Conservation (phyloP, 2,329 filamentous ascomycete species). For the Diaporthe vexans region DNA sequence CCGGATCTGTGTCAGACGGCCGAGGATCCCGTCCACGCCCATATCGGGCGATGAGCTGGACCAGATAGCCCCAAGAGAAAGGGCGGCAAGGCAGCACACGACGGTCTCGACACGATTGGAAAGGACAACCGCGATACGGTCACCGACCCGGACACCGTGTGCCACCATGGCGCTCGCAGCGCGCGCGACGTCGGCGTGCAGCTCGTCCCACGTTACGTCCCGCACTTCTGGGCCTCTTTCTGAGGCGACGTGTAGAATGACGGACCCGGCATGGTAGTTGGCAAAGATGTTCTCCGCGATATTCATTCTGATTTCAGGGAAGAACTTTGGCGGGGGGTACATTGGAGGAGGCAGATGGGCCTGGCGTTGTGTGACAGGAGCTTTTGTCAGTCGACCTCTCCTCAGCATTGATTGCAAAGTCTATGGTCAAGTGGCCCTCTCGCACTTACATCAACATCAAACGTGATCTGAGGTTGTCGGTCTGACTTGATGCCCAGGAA, state of each 20-base stretch:
- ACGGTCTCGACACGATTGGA: conserved; percentile 40
- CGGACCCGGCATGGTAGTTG: neutral
- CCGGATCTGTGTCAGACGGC: conserved; percentile 39
- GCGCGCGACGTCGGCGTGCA: neutral
- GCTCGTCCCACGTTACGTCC: conserved; percentile 30
- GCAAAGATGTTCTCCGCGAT: conserved; percentile 15
- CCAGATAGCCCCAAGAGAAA: conserved; percentile 41
- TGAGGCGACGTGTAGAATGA: neutral
- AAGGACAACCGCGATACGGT: conserved; percentile 38
- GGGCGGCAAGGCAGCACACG: conserved; percentile 36
- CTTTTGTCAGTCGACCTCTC: too few relatives aligned
- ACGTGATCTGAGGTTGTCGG: too few relatives aligned
- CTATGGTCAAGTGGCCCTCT: too few relatives aligned
- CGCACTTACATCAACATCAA: too few relatives aligned
- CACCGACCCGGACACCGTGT: neutral
- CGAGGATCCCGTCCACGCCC: conserved; percentile 39
- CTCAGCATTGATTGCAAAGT: too few relatives aligned
- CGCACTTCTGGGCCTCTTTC: neutral
- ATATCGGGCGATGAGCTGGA: conserved; percentile 41
- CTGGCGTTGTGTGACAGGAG: too few relatives aligned
- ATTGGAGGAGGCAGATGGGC: neutral
- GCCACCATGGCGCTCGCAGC: neutral
- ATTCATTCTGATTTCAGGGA: conserved; percentile 2
- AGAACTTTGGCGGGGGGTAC: neutral
- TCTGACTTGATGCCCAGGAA: too few relatives aligned